Evolutionary conservation across 345 rosid species (phyloP).

Genomic region (Salix brachista): DNA sequence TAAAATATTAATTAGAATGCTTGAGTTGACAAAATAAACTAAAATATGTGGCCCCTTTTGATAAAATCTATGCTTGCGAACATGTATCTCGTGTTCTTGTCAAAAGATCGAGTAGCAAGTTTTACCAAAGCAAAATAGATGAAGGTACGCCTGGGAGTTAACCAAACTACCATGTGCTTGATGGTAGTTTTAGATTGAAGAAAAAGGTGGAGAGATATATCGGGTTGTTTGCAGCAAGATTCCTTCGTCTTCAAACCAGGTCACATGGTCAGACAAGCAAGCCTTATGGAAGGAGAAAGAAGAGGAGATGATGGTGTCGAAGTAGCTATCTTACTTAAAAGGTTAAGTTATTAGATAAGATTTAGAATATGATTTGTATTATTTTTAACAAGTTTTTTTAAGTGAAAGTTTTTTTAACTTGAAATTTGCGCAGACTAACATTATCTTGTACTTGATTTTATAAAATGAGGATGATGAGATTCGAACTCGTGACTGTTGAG

Average conservation of each 20-base stretch:
- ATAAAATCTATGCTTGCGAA: neutral
- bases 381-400: no score
- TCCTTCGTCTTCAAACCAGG: conserved; percentile 20
- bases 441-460: no score
- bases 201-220: conserved; percentile 9
- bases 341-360: no score
- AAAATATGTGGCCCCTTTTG: neutral
- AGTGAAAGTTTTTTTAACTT: no score
- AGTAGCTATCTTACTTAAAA: no score
- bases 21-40: neutral
- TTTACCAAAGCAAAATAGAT: neutral
- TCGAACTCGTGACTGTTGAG: no score
- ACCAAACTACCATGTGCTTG: conserved; percentile 28
- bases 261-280: conserved; percentile 11
- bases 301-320: neutral
- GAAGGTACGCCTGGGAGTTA: neutral
- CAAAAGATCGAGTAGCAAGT: neutral
- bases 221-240: conserved; percentile 18
- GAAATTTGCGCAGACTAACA: no score
- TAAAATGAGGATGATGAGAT: no score
- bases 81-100: neutral
- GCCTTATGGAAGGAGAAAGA: neutral
- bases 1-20: neutral
- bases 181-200: conserved; percentile 23
- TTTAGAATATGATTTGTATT: no score